phyloP scores from a whole-genome alignment of 352 stramenopile species.

The Elongisporangium senticosum region DNA sequence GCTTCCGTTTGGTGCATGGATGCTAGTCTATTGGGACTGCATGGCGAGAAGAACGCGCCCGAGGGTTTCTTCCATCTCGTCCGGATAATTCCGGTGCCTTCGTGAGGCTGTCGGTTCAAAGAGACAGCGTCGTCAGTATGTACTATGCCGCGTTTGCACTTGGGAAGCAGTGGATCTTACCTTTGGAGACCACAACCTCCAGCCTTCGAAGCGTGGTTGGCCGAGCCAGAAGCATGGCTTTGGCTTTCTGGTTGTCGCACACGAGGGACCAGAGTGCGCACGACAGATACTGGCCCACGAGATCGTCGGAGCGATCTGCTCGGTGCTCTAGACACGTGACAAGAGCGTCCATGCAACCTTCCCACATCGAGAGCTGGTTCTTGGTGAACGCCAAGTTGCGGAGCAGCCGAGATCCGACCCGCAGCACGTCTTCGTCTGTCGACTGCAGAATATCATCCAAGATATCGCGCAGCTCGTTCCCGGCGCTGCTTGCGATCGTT shows the following conservation, averaged over 20 bases:
- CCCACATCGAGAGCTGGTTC: conserved; percentile 57
- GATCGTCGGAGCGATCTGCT: background rate
- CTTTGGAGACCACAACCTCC: conserved; percentile 17
- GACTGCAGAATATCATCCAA: conserved; percentile 44
- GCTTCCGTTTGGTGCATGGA: too few relatives aligned
- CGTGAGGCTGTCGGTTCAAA: background rate
- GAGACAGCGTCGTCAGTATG: background rate
- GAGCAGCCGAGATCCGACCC: conserved; percentile 34
- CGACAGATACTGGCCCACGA: conserved; percentile 14
- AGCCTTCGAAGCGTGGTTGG: conserved; percentile 23
- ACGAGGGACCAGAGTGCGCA: conserved; percentile 46
- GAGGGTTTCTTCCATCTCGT: conserved; percentile 18
- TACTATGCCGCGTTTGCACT: conserved; percentile 14
- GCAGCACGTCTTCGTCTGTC: conserved; percentile 15
- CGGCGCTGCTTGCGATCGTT: conserved; percentile 25
- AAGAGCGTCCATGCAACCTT: conserved; percentile 31
- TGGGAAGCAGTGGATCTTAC: background rate
- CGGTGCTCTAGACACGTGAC: conserved; percentile 17
- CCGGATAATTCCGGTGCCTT: background rate
- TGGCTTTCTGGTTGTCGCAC: conserved; percentile 62
- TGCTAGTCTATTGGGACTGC: background rate
- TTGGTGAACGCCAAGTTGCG: conserved; percentile 59
- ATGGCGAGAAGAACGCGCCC: conserved; percentile 22
- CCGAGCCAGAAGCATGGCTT: conserved; percentile 28
- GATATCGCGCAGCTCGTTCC: conserved; percentile 27